Evolutionary conservation across 2,329 filamentous ascomycete species (phyloP).

Genomic region (Boeremia exigua): DNA sequence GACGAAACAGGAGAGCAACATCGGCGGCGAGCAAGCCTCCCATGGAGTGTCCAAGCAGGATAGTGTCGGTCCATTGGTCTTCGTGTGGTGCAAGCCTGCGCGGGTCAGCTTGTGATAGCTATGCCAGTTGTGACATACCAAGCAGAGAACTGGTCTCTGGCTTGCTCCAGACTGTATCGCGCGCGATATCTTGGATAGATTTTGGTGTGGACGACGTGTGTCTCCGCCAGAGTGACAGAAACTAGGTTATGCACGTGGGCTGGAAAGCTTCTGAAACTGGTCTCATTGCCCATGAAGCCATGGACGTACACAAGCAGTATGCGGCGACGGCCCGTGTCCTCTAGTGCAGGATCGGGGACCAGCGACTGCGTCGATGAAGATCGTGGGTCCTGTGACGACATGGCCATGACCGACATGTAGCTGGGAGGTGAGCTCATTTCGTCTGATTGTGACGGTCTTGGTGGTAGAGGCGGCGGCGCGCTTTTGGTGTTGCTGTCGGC

Average conservation of each 20-base stretch:
- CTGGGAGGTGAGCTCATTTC: constrained; percentile 24
- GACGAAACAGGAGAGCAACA: constrained; percentile 74
- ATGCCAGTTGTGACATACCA: constrained; percentile 60
- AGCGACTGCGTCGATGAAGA: constrained; percentile 56
- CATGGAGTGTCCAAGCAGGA: constrained; percentile 89
- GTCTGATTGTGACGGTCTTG: constrained; percentile 26
- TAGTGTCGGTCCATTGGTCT: constrained; percentile 73
- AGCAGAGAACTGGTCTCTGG: constrained; percentile 79
- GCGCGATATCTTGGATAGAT: constrained; percentile 83
- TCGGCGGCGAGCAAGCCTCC: constrained; percentile 85
- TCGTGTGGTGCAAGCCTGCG: constrained; percentile 78
- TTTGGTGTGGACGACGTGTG: constrained; percentile 84
- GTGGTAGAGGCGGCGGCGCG: constrained; percentile 42
- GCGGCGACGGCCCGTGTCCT: constrained; percentile 52
- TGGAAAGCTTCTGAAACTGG: constrained; percentile 86
- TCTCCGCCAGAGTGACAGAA: constrained; percentile 68
- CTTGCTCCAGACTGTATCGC: constrained; percentile 72
- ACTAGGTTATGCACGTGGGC: constrained; percentile 83
- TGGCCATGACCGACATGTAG: constrained; percentile 31
- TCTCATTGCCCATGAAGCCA: constrained; percentile 88
- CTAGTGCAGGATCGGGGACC: constrained; percentile 43
- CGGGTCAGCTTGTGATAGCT: constrained; percentile 6
- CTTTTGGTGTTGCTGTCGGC: constrained; percentile 14
- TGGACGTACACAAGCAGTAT: constrained; percentile 85
- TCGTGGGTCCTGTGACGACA: constrained; percentile 50